Evolutionary conservation across 2,329 filamentous ascomycete species (phyloP).

Genomic region (Claviceps fusiformis): DNA sequence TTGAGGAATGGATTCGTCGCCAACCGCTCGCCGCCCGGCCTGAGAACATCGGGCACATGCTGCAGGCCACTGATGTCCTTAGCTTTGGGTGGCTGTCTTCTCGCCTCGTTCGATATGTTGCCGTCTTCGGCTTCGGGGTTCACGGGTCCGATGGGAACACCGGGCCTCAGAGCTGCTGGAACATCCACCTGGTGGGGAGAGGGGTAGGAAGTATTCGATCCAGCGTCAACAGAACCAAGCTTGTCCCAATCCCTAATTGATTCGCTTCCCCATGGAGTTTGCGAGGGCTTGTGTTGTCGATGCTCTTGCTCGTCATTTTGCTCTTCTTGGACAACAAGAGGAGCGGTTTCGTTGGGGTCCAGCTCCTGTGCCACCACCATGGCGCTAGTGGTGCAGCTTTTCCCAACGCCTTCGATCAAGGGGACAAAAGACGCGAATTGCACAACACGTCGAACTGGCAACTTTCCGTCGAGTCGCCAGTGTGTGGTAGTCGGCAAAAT

Average conservation of each 20-base stretch:
- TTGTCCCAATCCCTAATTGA: slow-evolving; percentile 14
- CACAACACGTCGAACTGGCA: background rate
- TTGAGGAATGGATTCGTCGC: slow-evolving; percentile 42
- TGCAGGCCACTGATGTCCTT: slow-evolving; percentile 2
- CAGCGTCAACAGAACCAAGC: background rate
- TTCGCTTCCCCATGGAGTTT: slow-evolving; percentile 14
- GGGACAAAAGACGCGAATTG: too few relatives aligned
- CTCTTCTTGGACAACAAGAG: background rate
- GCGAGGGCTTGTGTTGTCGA: background rate
- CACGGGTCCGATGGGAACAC: slow-evolving; percentile 9
- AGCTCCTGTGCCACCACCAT: slow-evolving; percentile 6
- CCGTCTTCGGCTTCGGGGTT: slow-evolving; percentile 15
- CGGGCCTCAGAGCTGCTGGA: slow-evolving; percentile 21
- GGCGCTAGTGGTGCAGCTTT: background rate
- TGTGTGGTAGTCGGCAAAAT: background rate
- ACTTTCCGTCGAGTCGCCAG: background rate
- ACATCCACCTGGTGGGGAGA: slow-evolving; percentile 9
- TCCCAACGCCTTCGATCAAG: background rate
- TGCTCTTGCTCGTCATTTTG: background rate
- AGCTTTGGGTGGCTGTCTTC: slow-evolving; percentile 5
- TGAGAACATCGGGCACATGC: slow-evolving; percentile 19
- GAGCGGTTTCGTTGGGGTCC: background rate
- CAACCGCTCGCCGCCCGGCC: slow-evolving; percentile 19
- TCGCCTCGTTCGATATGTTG: slow-evolving; percentile 19
- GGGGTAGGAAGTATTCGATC: slow-evolving; percentile 2